Evolutionary conservation across 495 filamentous ascomycete genomes (phyloP), one percentile per base, ranked within the genome.

Genomic region (Pyrenula aspistea): DNA sequence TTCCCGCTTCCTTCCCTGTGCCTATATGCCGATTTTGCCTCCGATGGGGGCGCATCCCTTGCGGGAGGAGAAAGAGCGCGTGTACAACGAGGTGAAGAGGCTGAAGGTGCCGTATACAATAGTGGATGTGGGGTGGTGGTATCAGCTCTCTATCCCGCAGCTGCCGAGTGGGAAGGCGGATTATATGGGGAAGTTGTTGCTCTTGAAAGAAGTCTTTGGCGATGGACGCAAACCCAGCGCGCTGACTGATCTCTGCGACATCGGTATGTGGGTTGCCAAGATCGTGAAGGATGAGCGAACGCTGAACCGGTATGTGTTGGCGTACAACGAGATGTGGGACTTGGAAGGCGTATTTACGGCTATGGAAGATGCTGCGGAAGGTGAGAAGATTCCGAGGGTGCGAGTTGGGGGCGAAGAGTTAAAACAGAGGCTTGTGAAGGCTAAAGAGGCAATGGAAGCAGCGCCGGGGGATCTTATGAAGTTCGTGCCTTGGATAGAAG

Each of bases 101-200:
- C 62, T 78, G 22, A 61, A 65, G 55, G 67, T 83, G 23, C 77
- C 79, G 23, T 84, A 81, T 68, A 84, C 80, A 22, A 74, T 82
- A 63, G 75, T 84, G 60, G 80, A 83, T 59, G 73, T 82, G 49
- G 81, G 81, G 52, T 82, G 72, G 71, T 84, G 80, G 80, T 77
- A 78, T 65, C 76, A 81, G 62, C 63, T 81, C 51, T 66, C 71
- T 2, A 75, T 77, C 57, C 78, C 75, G 3, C 62, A 66, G 19
- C 63, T 83, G 15, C 67, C 73, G n/a, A 81, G 76, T 21, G 80
- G 80, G 8, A 70, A 70, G 53, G 68, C 73, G 24, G 78, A 82
- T 61, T 75, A 80, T 59, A 71, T 79, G 65, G 70, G 65, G 2
- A 42, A 42, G 31, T 4, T 15, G 31, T 15, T 42, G 4, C 63